Percentiles rank a stretch among this genome's conserved stretches.
These are phyloP conservation scores for Pseudisothecium myosuroides DNA, from an alignment of 225 moss, liverwort and hornwort species.

Conservation along the genomic window DNA sequence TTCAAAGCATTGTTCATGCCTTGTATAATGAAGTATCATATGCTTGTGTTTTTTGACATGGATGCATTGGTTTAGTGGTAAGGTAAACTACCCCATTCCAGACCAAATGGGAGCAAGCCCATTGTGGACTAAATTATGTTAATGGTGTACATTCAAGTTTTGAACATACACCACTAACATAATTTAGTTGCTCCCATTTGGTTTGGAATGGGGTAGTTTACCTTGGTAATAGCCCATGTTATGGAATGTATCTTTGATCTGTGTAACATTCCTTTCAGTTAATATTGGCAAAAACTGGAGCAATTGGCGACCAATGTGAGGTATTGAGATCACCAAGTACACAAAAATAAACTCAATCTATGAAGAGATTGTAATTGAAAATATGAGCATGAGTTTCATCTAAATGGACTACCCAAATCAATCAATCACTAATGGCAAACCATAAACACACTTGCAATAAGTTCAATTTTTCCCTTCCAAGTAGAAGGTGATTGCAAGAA, in stretches of 20 bases:
- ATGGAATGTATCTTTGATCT: neutral
- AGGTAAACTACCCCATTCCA: no score
- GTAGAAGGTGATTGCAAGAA: neutral
- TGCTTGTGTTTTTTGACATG: neutral
- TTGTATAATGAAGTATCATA: neutral
- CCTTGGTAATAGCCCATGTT: neutral
- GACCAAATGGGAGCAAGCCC: no score
- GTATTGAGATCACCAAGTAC: neutral
- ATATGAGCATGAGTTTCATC: neutral
- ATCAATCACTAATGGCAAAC: no score
- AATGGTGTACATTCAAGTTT: no score
- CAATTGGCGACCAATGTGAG: slow-evolving; percentile 2
- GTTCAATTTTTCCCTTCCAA: neutral
- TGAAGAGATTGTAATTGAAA: neutral
- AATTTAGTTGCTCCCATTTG: no score
- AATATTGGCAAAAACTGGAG: neutral
- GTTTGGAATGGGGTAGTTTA: no score
- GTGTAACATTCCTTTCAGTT: neutral
- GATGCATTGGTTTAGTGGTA: no score
- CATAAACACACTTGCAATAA: no score
- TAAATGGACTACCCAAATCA: rapidly evolving
- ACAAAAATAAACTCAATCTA: neutral
- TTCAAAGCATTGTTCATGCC: neutral
- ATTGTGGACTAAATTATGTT: no score
- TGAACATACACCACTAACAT: no score